Base-by-base conservation (phyloP, 495 filamentous ascomycete species). In the Xylaria venustula region DNA sequence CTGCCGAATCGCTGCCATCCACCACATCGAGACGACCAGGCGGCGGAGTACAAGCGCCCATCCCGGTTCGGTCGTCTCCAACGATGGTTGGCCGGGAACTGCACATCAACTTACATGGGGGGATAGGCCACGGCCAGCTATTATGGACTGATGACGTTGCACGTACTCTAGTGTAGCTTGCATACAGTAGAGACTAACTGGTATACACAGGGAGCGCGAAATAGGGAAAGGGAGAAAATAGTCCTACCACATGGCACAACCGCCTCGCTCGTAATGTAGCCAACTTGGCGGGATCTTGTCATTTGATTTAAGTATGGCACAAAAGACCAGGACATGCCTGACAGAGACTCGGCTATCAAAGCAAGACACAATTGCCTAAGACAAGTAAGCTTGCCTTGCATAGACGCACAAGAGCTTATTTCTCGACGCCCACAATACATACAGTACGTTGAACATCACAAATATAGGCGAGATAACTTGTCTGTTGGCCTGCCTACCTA, bases 81-180 rank as follows among this genome's bases (percentile, higher is more conserved):
- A 3, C 3, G 42, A 15, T 58, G 54, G 54, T 58, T 58, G 54
- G 54, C 44, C 42, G 32, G 30, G 44, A 19, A 26, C 28, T 40
- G 20, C 26, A 40, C 14, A 49, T 12, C 20, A 37, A 44, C 45
- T 26, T 58, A 46, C 23, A 50, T 56, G 41, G 28, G 42, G 42
- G 48, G 54, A 23, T 17, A 60, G 15, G 30, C 30, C 28, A 60
- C 36, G 22, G 48, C 23, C 20, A 17, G 36, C n/a, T 32, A 50
- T 51, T 50, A 51, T 42, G 56, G 34, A 44, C 34, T 23, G 42
- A 46, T 50, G 56, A 50, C 46, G 56, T 41, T 50, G 47, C 45
- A 59, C 56, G 22, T 19, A 30, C 2, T 34, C 11, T 15, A 19
- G 7, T 20, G 25, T 42, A 26, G 46, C 53, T n/a, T 44, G 25